A percentile compares a stretch with the other conserved stretches of the same genome.
phyloP scores from a whole-genome alignment of 2,329 filamentous ascomycete species.

The Botryotinia convoluta region DNA sequence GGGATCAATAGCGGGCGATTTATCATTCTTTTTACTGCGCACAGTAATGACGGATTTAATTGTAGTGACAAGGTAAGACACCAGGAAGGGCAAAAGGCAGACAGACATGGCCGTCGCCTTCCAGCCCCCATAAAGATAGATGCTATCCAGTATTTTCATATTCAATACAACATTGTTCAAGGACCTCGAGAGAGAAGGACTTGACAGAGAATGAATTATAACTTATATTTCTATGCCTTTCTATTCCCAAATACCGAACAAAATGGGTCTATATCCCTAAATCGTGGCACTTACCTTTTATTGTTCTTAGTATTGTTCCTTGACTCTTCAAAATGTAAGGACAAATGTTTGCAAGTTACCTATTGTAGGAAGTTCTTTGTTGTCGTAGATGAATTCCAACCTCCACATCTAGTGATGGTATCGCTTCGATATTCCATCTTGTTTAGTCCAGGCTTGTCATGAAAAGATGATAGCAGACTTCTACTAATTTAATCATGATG shows the following conservation, averaged over 20 bases:
- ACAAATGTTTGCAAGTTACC: not conserved
- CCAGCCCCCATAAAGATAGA: slow-evolving; percentile 9
- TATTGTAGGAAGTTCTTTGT: not conserved
- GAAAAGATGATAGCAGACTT: not conserved
- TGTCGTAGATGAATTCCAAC: not conserved
- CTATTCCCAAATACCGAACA: not conserved
- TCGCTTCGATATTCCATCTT: not conserved
- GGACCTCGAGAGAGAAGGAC: not conserved
- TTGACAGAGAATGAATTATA: not conserved
- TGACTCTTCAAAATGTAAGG: not conserved
- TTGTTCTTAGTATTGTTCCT: not conserved
- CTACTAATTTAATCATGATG: not conserved
- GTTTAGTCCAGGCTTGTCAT: not conserved
- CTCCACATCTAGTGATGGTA: not conserved
- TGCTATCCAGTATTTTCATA: not conserved
- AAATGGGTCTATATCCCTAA: not conserved
- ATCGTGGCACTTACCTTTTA: not conserved
- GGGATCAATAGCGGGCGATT: slow-evolving; percentile 25
- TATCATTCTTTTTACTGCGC: slow-evolving; percentile 13
- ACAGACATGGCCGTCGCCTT: slow-evolving; percentile 4
- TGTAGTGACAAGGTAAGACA: slow-evolving; percentile 19
- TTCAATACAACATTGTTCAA: too few relatives aligned
- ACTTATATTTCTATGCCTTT: too few relatives aligned
- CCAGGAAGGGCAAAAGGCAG: slow-evolving; percentile 16
- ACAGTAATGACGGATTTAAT: slow-evolving; percentile 17